These are phyloP conservation scores for Echinosophora koreensis DNA, from an alignment of 306 rosid genomes.

Conservation along the genomic window DNA sequence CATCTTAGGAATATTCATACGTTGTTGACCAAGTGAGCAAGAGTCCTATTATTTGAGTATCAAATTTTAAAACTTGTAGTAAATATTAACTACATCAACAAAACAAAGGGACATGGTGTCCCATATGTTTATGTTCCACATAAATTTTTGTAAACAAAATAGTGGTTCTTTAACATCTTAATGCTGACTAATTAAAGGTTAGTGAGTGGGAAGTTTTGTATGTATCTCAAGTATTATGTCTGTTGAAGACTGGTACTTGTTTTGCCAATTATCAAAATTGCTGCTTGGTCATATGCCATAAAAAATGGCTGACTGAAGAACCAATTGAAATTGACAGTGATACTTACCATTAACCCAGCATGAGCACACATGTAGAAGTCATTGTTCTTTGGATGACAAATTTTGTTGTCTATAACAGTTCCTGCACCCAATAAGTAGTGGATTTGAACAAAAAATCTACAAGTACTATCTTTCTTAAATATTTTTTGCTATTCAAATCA, in stretches of 20 bases:
- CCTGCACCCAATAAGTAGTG: constrained; percentile 40
- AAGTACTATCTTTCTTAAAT: background rate
- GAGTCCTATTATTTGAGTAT: too few relatives aligned
- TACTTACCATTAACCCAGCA: constrained; percentile 52
- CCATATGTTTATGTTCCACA: too few relatives aligned
- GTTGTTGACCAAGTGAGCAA: background rate
- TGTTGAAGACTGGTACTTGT: background rate
- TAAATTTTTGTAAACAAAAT: too few relatives aligned
- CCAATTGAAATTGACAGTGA: background rate
- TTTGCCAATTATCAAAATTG: background rate
- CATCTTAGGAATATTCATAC: background rate
- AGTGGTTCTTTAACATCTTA: background rate
- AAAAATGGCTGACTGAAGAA: background rate
- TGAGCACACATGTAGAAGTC: constrained; percentile 61
- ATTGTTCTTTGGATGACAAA: constrained; percentile 50
- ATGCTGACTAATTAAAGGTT: background rate
- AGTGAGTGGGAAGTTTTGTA: background rate
- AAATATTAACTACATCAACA: too few relatives aligned
- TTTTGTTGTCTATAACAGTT: constrained; percentile 47
- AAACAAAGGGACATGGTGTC: too few relatives aligned
- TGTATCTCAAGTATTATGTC: too few relatives aligned
- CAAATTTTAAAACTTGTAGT: too few relatives aligned
- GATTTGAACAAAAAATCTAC: background rate
- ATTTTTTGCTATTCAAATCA: background rate
- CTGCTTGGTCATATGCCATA: background rate